These are phyloP conservation scores for Adansonia grandidieri DNA, from an alignment of 441 rosid genomes.

Conservation along the genomic window DNA sequence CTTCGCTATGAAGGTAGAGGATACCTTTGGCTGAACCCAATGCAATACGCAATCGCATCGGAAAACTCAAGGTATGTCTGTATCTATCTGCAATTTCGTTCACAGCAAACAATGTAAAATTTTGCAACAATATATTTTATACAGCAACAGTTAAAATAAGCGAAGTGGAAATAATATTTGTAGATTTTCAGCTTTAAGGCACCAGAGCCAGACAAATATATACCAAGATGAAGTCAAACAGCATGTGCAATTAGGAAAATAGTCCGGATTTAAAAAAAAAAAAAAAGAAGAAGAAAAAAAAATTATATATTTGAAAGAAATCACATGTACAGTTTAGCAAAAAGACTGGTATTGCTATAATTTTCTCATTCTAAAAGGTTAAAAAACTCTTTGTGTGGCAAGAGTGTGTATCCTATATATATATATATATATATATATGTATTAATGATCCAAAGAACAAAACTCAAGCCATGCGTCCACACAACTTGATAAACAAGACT, in stretches of 20 bases:
- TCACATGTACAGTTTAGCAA: neutral
- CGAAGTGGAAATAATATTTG: neutral
- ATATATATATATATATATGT: neutral
- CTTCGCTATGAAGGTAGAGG: slow-evolving; percentile 91
- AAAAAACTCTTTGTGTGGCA: neutral
- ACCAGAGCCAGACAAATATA: neutral
- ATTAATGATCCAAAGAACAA: neutral
- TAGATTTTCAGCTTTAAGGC: neutral
- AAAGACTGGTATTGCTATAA: neutral
- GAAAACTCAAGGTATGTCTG: slow-evolving; percentile 52
- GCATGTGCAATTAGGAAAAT: neutral
- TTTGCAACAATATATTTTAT: neutral
- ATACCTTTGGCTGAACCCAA: slow-evolving; percentile 86
- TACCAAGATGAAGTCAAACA: neutral
- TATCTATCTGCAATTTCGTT: slow-evolving; percentile 19
- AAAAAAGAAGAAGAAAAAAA: neutral
- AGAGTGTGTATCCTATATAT: neutral
- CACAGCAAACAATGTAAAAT: neutral
- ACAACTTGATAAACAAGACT: neutral
- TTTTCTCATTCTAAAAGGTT: too few relatives aligned
- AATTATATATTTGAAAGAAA: neutral
- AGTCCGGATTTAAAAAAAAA: neutral
- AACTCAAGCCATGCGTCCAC: neutral
- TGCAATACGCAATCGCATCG: slow-evolving; percentile 64
- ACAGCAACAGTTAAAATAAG: neutral